A percentile compares a stretch with the other conserved stretches of the same genome.
phyloP scores from a whole-genome alignment of 2,329 filamentous ascomycete genomes.

The Colletotrichum musicola region DNA sequence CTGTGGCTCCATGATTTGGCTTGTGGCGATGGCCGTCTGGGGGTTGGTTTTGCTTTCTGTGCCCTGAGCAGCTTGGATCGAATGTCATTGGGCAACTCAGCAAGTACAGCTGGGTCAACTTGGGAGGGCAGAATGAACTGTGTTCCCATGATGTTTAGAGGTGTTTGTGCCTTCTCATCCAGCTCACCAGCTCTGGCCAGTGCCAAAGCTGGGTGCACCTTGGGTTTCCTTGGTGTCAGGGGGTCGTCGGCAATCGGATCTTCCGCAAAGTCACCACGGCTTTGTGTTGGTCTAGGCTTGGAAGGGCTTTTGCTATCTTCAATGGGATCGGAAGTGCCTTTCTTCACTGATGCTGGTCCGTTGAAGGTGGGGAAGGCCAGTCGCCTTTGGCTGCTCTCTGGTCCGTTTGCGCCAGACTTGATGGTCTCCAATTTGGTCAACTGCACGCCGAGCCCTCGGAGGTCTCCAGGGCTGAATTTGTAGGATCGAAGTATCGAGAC shows the following conservation, averaged over 20 bases:
- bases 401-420: constrained; percentile 67
- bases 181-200: constrained; percentile 63
- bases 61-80: constrained; percentile 71
- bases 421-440: constrained; percentile 92
- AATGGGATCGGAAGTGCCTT: constrained; percentile 59
- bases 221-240: constrained; percentile 65
- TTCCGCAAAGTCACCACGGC: constrained; percentile 46
- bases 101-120: constrained; percentile 83
- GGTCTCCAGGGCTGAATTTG: constrained; percentile 87
- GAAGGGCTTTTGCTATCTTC: constrained; percentile 59
- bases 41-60: constrained; percentile 38
- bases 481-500: constrained; percentile 86
- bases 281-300: constrained; percentile 47
- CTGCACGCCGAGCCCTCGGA: constrained; percentile 92
- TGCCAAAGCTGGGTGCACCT: constrained; percentile 65
- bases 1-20: constrained; percentile 56
- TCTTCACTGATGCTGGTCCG: constrained; percentile 54
- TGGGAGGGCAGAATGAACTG: constrained; percentile 93
- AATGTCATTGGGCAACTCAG: constrained; percentile 87
- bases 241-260: constrained; percentile 70
- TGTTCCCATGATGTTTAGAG: constrained; percentile 84
- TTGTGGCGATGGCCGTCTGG: constrained; percentile 47
- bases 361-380: constrained; percentile 76
- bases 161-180: constrained; percentile 71
- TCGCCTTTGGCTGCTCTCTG: constrained; percentile 82